phyloP scores from a whole-genome alignment of 805 yeast genomes.

The Isabelozyma heimii region DNA sequence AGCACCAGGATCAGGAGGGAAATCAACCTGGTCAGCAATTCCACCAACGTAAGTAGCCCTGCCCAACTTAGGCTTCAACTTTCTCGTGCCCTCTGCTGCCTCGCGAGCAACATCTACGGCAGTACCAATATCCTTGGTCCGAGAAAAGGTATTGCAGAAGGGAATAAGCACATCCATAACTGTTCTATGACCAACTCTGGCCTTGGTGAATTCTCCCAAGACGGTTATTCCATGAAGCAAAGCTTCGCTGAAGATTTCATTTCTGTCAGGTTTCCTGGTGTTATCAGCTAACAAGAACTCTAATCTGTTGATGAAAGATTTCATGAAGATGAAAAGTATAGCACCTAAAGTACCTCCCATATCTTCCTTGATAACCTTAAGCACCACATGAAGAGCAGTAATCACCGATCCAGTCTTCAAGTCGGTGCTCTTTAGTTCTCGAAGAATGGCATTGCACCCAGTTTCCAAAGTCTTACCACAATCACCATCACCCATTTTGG shows the following conservation, averaged over 20 bases:
- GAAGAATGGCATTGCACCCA: conserved; percentile 28
- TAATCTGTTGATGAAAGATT: conserved; percentile 16
- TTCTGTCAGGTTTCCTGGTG: conserved; percentile 4
- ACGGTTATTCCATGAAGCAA: conserved; percentile 22
- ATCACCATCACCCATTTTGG: conserved; percentile 44
- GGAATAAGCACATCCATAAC: conserved; percentile 41
- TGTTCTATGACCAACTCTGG: conserved; percentile 37
- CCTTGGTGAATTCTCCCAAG: conserved; percentile 30
- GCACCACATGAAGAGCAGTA: conserved; percentile 17
- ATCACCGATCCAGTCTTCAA: conserved; percentile 20
- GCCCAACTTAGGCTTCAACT: conserved; percentile 31
- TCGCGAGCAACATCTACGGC: conserved; percentile 24
- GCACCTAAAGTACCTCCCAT: conserved; percentile 43
- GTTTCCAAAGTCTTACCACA: conserved; percentile 37
- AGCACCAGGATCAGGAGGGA: conserved; percentile 43
- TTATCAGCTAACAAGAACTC: conserved; percentile 9
- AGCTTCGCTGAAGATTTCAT: conserved; percentile 15
- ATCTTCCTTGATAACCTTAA: conserved; percentile 26
- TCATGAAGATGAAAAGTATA: conserved; percentile 30
- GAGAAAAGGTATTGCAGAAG: conserved; percentile 20
- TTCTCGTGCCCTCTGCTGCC: conserved; percentile 35
- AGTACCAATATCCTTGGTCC: conserved; percentile 14
- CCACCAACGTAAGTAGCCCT: conserved; percentile 38
- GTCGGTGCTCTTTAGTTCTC: conserved; percentile 18
- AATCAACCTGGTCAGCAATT: conserved; percentile 17